These are phyloP conservation scores for Saccharomyces hybrid DNA, from an alignment of 1,139 yeast genomes.

Conservation along the genomic window DNA sequence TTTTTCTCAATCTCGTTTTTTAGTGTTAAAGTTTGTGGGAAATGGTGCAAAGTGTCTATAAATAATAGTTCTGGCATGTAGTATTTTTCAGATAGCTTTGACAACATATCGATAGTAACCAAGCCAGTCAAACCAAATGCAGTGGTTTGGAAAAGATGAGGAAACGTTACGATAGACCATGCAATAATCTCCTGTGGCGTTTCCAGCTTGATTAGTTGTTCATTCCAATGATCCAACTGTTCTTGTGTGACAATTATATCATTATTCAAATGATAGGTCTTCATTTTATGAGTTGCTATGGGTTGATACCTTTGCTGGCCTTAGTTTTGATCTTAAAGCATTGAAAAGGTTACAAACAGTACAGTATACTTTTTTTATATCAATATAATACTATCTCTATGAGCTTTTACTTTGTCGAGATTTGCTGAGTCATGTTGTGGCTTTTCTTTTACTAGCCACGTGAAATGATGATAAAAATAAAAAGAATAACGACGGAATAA, in stretches of 20 bases:
- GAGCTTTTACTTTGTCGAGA: not conserved
- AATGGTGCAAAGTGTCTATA: slow-evolving; percentile 86
- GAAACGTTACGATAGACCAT: slow-evolving; percentile 81
- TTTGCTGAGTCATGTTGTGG: not conserved
- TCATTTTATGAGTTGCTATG: slow-evolving; percentile 5
- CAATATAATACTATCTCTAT: not conserved
- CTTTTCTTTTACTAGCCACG: not conserved
- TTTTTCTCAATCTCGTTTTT: slow-evolving; percentile 49
- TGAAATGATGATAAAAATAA: not conserved
- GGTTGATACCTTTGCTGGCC: not conserved
- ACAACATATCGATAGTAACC: slow-evolving; percentile 76
- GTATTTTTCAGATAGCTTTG: slow-evolving; percentile 39
- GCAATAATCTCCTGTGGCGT: slow-evolving; percentile 65
- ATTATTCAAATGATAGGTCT: slow-evolving; percentile 18
- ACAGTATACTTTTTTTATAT: not conserved
- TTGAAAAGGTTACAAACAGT: not conserved
- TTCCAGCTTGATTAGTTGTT: slow-evolving; percentile 42
- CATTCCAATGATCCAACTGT: slow-evolving; percentile 57
- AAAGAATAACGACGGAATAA: not conserved
- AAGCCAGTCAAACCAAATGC: slow-evolving; percentile 94
- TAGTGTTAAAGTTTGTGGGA: slow-evolving; percentile 83
- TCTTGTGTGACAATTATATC: slow-evolving; percentile 36
- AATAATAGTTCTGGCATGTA: slow-evolving; percentile 62
- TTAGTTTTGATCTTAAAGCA: not conserved
- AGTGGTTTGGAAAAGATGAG: slow-evolving; percentile 79